Evolutionary conservation across 371 early-diverging fungal genomes (phyloP), one percentile per base, ranked within the genome.

Genomic region (Lichtheimia ornata): DNA sequence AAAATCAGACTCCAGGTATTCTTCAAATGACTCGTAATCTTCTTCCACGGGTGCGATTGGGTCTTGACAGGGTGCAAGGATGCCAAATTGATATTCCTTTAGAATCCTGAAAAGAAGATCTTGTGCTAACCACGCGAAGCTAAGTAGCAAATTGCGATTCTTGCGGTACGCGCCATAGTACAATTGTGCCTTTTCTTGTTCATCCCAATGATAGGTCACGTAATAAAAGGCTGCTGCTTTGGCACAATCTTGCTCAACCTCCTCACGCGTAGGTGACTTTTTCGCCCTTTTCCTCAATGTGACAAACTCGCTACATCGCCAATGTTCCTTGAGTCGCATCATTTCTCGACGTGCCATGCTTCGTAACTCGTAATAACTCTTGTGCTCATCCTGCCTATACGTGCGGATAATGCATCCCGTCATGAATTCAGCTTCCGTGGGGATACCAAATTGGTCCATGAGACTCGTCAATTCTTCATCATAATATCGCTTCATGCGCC

Each of bases 151-250:
- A n/a, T 51, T 24, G 25, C 44, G 28, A 12, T 52, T 59, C 13
- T 56, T 47, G 15, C 42, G 35, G 30, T 70, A 71, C 3, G 44
- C 57, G 2, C 69, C 66, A 45, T 71, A 61, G 3, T 65, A 12
- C 0, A 64, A 60, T 0, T 20, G 20, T 40, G 27, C 22, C 2
- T 13, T 18, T n/a, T 41, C 30, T 14, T 50, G 56, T 43, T 74
- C 77, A 6, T 57, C 50, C 1, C 62, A 68, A 53, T 86, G 77
- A 61, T 91, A 91, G 0, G 86, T 82, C 9, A 84, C 87, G 35
- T 84, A 86, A 57, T 91, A 91, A 88, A 87, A 89, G 0, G 91
- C 88, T 7, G 84, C 83, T 5, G 88, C 91, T 58, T 87, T 89
- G 6, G 73, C 66, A n/a, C 81, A 61, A 18, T 50, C 50, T 25